Evolutionary conservation across 805 yeast genomes (phyloP), one percentile per base, ranked within the genome.

Genomic region (Yarrowia divulgata): DNA sequence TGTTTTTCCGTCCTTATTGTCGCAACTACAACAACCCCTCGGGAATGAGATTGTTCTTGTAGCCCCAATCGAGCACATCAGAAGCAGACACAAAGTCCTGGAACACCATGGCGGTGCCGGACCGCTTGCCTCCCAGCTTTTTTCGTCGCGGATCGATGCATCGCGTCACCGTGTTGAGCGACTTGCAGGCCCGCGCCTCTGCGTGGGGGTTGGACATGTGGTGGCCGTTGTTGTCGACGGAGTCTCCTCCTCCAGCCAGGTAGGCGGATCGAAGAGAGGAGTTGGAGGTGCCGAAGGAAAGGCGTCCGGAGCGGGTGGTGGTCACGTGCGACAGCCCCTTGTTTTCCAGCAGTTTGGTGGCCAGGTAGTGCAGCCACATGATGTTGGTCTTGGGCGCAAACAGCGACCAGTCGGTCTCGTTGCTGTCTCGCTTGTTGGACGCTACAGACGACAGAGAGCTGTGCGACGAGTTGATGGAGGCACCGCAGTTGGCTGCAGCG

Each of bases 341-440:
- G 67, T 75, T 76, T 67, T 82, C 76, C 10, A 87, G 64, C 69
- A 88, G 73, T 70, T 84, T 82, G 66, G 84, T 84, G 45, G 83
- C 80, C n/a, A 89, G 70, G 73, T 87, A 88, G 72, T 87, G 88
- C 54, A 89, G 77, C 93, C 93, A 89, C 40, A 84, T 74, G 18
- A 88, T 75, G 73, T 88, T 89, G 37, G 88, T 87, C 43, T 77
- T 77, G 5, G 87, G 84, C 60, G 80, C 78, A 69, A 76, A 79
- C 23, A 73, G 71, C 1, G 85, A 78, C 87, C 90, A 87, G 71
- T 83, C 84, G 60, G 83, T 77, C 18, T 77, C 70, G 68, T 48
- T 48, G 52, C 14, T 7, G 42, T 60, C 52, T 4, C 55, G 68
- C 10, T 48, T 63, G 57, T 48, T 63, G 29, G 57, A 48, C 2